These are phyloP conservation scores for Apiotrichum laibachii DNA, from an alignment of 1,284 basidiomycete genomes.

Conservation along the genomic window DNA sequence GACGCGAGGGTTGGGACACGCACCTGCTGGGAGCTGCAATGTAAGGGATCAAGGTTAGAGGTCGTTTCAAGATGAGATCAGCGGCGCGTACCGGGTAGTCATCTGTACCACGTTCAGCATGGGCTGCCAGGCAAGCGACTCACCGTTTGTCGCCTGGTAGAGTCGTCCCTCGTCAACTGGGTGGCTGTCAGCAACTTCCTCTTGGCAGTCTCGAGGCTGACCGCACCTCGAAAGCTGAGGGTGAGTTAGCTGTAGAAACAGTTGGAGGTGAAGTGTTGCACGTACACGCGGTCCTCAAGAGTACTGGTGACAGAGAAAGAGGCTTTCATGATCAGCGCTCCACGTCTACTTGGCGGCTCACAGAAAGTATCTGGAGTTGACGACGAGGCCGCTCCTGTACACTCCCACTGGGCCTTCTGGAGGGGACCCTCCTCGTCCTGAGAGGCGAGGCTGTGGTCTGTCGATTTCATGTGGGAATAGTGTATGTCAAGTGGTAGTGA, in stretches of 20 bases:
- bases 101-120: not conserved
- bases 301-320: constrained; percentile 17
- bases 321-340: constrained; percentile 4
- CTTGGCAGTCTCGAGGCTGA: too few relatives aligned
- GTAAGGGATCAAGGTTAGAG: not conserved
- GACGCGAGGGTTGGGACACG: too few relatives aligned
- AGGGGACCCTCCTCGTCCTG: too few relatives aligned
- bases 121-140: not conserved
- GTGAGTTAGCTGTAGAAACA: not conserved
- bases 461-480: too few relatives aligned
- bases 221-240: not conserved
- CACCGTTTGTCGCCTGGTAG: constrained; percentile 19
- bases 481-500: too few relatives aligned
- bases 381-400: not conserved
- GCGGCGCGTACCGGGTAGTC: not conserved
- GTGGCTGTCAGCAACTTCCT: too few relatives aligned
- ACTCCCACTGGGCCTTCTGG: too few relatives aligned
- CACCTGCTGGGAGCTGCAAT: too few relatives aligned
- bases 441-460: too few relatives aligned
- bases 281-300: constrained; percentile 11
- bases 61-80: not conserved
- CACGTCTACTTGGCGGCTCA: too few relatives aligned
- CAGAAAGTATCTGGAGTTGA: not conserved
- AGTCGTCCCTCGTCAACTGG: constrained; percentile 16
- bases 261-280: not conserved